Percentiles rank a stretch among this genome's conserved stretches.
These are phyloP conservation scores for Entomortierella lignicola DNA, from an alignment of 192 early-diverging fungal genomes.

Conservation along the genomic window DNA sequence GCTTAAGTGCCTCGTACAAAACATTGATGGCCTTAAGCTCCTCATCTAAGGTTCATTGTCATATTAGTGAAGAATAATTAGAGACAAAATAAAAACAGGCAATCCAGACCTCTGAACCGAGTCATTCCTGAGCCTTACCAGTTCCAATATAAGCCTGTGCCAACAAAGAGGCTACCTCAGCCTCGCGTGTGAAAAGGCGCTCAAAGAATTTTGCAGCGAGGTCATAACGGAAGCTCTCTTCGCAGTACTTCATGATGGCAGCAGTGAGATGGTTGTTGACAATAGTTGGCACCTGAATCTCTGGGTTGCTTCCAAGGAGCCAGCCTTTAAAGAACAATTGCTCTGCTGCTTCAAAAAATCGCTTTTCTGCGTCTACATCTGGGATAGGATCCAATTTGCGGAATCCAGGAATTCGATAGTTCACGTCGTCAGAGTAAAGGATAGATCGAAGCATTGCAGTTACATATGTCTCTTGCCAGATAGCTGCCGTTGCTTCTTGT, in stretches of 20 bases:
- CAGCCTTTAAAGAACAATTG: slow-evolving; percentile 91
- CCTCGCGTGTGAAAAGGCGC: slow-evolving; percentile 76
- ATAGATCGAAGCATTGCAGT: slow-evolving; percentile 91
- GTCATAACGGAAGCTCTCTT: slow-evolving; percentile 80
- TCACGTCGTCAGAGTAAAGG: slow-evolving; percentile 89
- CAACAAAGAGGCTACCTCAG: slow-evolving; percentile 90
- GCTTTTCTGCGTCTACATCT: slow-evolving; percentile 74
- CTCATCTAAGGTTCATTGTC: too few relatives aligned
- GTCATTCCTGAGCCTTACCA: slow-evolving; percentile 15
- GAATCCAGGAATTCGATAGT: slow-evolving; percentile 88
- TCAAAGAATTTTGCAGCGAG: slow-evolving; percentile 89
- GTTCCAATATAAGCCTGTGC: slow-evolving; percentile 82
- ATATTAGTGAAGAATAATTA: too few relatives aligned
- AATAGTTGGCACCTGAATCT: slow-evolving; percentile 94
- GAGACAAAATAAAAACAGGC: too few relatives aligned
- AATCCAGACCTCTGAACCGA: neutral
- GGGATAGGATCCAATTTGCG: slow-evolving; percentile 91
- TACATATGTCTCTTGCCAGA: slow-evolving; percentile 94
- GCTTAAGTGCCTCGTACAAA: slow-evolving; percentile 85
- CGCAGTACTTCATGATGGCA: slow-evolving; percentile 92
- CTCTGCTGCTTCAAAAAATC: slow-evolving; percentile 87
- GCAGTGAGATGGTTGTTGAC: slow-evolving; percentile 91
- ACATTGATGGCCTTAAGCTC: slow-evolving; percentile 94
- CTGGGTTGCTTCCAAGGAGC: slow-evolving; percentile 92
- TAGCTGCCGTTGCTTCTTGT: slow-evolving; percentile 74